A percentile compares a stretch with the other conserved stretches of the same genome.
Evolutionary conservation across 768 basidiomycete genomes (phyloP).

Genomic region (Mycena filopes): DNA sequence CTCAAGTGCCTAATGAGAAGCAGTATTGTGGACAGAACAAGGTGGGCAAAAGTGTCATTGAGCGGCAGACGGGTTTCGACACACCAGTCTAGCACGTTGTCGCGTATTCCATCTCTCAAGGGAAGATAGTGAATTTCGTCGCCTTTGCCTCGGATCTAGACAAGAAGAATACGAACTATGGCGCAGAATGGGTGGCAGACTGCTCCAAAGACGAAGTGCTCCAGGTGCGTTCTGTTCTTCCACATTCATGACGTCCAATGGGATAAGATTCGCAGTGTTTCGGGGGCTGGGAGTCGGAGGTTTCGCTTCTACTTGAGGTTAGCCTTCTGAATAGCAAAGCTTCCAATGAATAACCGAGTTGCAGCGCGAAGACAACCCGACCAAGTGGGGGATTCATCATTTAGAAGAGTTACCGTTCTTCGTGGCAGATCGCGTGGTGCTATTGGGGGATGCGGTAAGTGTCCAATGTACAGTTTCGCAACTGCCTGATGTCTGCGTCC

Average conservation of each 20-base stretch:
- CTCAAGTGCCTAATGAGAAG: slow-evolving; percentile 13
- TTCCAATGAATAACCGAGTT: not conserved
- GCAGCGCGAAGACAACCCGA: slow-evolving; percentile 45
- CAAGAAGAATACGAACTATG: slow-evolving; percentile 41
- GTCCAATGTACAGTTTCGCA: slow-evolving; percentile 28
- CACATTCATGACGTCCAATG: not conserved
- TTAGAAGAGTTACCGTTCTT: slow-evolving; percentile 49
- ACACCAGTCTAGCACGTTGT: slow-evolving; percentile 53
- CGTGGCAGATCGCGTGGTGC: slow-evolving; percentile 48
- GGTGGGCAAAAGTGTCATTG: slow-evolving; percentile 37
- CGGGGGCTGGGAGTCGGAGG: slow-evolving; percentile 47
- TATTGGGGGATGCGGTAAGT: slow-evolving; percentile 57
- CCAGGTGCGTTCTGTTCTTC: slow-evolving; percentile 19
- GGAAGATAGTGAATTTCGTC: slow-evolving; percentile 57
- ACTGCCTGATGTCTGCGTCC: slow-evolving; percentile 27
- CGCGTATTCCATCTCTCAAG: slow-evolving; percentile 57
- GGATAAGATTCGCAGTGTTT: slow-evolving; percentile 36
- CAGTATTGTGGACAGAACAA: slow-evolving; percentile 62
- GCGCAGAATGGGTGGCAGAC: slow-evolving; percentile 45
- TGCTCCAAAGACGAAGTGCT: slow-evolving; percentile 46
- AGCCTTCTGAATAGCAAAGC: not conserved
- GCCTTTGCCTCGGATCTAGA: slow-evolving; percentile 51
- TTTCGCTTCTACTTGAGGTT: slow-evolving; percentile 42
- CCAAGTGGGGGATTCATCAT: slow-evolving; percentile 52
- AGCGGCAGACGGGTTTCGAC: not conserved